phyloP scores from a whole-genome alignment of 192 early-diverging fungal genomes.

The Backusella macrospora region DNA sequence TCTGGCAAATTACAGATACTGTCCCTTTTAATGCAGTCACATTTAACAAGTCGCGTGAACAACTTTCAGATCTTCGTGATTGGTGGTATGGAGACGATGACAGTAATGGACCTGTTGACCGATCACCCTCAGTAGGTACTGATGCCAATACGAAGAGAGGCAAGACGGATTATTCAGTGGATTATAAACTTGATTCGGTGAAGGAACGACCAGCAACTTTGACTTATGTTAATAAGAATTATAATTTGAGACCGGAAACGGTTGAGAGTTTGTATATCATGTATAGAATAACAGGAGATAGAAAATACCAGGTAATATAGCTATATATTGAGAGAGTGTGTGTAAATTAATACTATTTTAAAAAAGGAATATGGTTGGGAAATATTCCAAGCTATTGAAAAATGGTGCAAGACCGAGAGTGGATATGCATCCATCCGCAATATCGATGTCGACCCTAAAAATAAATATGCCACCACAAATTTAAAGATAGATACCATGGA shows the following conservation, averaged over 20 bases:
- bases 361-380: conserved; percentile 66
- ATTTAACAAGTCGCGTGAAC: conserved; percentile 16
- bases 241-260: conserved; percentile 52
- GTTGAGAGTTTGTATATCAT: conserved; percentile 74
- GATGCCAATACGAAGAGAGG: neutral
- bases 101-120: neutral
- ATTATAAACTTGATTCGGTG: conserved; percentile 11
- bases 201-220: neutral
- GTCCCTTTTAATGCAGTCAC: conserved; percentile 16
- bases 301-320: conserved; percentile 52
- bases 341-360: neutral
- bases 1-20: conserved; percentile 28
- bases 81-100: conserved; percentile 11
- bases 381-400: conserved; percentile 55
- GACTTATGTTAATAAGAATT: neutral
- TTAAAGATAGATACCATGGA: conserved; percentile 36
- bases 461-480: neutral
- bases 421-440: conserved; percentile 50
- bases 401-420: conserved; percentile 48
- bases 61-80: conserved; percentile 5
- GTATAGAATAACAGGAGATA: conserved; percentile 75
- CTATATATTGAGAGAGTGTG: neutral
- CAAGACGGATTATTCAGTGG: conserved; percentile 11
- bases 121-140: neutral
- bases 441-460: conserved; percentile 27